A percentile compares a stretch with the other conserved stretches of the same genome.
Conservation (phyloP, 2,329 filamentous ascomycete genomes). For the Drechslera avenae region DNA sequence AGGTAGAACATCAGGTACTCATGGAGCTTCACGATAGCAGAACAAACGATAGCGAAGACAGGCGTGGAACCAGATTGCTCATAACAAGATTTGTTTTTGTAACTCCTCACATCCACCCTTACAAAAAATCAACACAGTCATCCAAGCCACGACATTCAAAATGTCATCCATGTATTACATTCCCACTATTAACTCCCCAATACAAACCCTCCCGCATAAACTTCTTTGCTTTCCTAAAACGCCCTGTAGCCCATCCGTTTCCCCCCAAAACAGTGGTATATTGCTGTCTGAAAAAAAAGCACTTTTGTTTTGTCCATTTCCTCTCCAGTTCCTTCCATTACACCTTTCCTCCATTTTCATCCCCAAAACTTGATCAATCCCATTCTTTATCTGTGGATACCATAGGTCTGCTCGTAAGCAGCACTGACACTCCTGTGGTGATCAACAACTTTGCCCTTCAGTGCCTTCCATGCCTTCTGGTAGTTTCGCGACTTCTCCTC, state of each 20-base stretch:
- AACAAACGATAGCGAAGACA: too few relatives aligned
- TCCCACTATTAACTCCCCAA: too few relatives aligned
- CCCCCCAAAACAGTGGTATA: conserved; percentile 7
- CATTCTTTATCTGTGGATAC: not conserved
- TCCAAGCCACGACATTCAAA: too few relatives aligned
- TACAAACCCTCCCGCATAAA: too few relatives aligned
- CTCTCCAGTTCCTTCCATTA: not conserved
- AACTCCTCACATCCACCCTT: too few relatives aligned
- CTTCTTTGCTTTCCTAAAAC: not conserved
- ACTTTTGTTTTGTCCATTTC: conserved; percentile 6
- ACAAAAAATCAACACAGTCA: too few relatives aligned
- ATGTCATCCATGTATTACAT: too few relatives aligned
- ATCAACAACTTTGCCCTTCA: conserved; percentile 38
- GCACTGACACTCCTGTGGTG: conserved; percentile 37
- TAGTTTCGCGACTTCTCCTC: conserved; percentile 22
- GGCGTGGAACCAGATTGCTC: too few relatives aligned
- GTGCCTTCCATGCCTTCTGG: conserved; percentile 30
- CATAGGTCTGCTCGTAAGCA: conserved; percentile 27
- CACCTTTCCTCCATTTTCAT: not conserved
- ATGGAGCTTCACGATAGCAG: too few relatives aligned
- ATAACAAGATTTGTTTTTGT: too few relatives aligned
- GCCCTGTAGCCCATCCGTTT: not conserved
- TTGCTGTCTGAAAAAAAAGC: conserved; percentile 7
- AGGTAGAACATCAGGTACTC: too few relatives aligned
- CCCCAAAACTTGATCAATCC: too few relatives aligned